A percentile compares a stretch with the other conserved stretches of the same genome.
These are phyloP conservation scores for Thymus quinquecostatus DNA, from an alignment of 257 asterid genomes.

Conservation along the genomic window DNA sequence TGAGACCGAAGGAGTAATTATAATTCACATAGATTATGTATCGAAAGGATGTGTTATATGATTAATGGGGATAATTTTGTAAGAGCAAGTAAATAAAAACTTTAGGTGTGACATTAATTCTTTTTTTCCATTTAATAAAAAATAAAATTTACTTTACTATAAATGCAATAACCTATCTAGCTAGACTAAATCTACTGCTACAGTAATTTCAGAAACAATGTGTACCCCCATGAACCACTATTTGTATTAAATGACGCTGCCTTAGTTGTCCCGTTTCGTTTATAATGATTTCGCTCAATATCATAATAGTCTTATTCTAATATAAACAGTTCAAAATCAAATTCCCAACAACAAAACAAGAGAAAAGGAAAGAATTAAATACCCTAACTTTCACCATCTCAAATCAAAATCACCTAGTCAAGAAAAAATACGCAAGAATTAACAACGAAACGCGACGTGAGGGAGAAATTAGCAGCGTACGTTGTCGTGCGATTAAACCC, in stretches of 20 bases:
- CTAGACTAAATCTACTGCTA: not conserved
- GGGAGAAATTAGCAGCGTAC: conserved; percentile 8
- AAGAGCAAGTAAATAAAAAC: not conserved
- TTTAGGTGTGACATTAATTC: not conserved
- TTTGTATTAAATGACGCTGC: not conserved
- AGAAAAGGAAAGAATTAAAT: not conserved
- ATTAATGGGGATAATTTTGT: not conserved
- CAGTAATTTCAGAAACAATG: not conserved
- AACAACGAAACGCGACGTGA: conserved; percentile 19
- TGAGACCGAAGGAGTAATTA: no score
- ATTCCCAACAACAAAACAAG: not conserved
- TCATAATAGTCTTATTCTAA: not conserved
- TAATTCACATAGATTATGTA: no score
- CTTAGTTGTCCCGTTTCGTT: no score
- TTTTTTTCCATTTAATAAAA: not conserved
- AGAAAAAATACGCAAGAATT: not conserved
- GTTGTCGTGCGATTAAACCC: conserved; percentile 38
- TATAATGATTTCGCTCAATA: no score
- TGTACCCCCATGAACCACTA: conserved; percentile 8
- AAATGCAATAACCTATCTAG: no score
- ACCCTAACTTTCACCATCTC: not conserved
- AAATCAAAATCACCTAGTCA: conserved; percentile 24
- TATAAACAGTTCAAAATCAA: not conserved
- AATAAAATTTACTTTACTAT: not conserved
- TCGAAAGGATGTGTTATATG: not conserved